Conservation (phyloP, 2,329 filamentous ascomycete species). For the Beauveria rudraprayagi region DNA sequence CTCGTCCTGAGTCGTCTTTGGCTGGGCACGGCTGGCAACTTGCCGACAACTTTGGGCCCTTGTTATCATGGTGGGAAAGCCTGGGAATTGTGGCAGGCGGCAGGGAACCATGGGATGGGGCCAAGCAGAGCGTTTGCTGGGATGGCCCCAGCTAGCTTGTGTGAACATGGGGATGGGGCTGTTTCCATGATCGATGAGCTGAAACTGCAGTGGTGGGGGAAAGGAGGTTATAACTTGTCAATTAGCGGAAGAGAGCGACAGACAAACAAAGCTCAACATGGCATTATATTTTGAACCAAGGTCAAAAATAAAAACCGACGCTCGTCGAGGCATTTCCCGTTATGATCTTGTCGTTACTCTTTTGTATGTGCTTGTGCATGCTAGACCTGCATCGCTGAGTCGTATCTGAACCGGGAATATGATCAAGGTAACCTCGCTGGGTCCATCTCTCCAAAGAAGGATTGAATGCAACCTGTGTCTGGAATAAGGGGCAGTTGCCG, state of each 20-base stretch:
- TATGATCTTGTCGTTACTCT: not conserved
- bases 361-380: no score
- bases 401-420: not conserved
- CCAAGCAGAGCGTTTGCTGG: not conserved
- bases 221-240: not conserved
- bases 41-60: no score
- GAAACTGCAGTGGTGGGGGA: not conserved
- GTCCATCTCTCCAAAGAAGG: not conserved
- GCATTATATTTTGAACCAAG: no score
- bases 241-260: not conserved
- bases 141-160: not conserved
- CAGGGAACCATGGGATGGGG: not conserved
- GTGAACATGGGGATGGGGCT: not conserved
- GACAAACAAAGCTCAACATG: not conserved
- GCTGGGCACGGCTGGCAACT: no score
- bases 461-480: not conserved
- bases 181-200: conserved; percentile 8
- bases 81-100: not conserved
- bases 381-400: no score
- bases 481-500: not conserved
- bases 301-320: no score
- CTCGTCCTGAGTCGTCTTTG: no score
- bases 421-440: not conserved
- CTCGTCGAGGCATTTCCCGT: not conserved
- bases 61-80: not conserved